Conservation (phyloP, 305 asterid species). For the Solanum chacoense region DNA sequence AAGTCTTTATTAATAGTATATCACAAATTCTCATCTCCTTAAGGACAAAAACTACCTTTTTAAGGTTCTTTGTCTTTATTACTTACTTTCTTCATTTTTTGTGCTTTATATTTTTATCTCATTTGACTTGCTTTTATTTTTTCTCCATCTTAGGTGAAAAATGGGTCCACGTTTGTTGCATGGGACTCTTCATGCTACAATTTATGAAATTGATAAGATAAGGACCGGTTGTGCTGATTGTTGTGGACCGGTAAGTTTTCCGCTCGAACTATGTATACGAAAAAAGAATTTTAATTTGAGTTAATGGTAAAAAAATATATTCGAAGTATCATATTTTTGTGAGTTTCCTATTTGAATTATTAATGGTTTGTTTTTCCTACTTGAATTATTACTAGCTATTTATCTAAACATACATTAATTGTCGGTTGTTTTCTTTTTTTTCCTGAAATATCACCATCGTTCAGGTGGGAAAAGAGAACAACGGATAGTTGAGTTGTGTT, state of each 20-base stretch:
- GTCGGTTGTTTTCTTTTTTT: no score
- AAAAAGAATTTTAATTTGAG: neutral
- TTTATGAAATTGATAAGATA: conserved; percentile 45
- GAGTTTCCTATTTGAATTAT: neutral
- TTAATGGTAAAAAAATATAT: neutral
- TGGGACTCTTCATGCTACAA: conserved; percentile 61
- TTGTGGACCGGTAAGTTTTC: conserved; percentile 11
- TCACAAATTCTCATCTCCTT: neutral
- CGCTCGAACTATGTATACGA: neutral
- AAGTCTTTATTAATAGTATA: neutral
- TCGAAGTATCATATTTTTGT: neutral
- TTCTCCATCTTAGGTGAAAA: neutral
- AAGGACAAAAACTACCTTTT: neutral
- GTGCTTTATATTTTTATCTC: neutral
- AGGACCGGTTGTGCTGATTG: conserved; percentile 30
- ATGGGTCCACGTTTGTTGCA: conserved; percentile 70
- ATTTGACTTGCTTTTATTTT: neutral
- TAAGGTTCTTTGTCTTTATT: neutral
- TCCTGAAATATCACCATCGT: neutral
- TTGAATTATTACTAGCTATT: neutral
- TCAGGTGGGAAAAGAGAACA: neutral
- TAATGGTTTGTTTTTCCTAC: neutral
- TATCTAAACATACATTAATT: neutral
- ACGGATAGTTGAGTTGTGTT: neutral
- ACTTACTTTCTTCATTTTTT: neutral